Evolutionary conservation across 495 filamentous ascomycete genomes (phyloP).

Genomic region (Penicillium egyptiacum): DNA sequence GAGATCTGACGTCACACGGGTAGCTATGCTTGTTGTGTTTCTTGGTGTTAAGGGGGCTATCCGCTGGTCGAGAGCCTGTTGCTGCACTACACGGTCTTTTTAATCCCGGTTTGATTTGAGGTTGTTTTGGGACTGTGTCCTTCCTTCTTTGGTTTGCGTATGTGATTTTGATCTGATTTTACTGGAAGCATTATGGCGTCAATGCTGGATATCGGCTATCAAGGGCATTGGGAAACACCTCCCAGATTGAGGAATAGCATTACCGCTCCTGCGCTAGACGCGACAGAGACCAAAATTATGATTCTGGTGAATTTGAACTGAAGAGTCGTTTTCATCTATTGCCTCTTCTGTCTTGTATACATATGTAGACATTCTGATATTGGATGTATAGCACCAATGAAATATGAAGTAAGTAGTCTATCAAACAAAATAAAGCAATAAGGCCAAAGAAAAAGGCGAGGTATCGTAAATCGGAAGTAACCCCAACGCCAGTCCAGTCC

Average conservation of each 20-base stretch:
- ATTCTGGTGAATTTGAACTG: not conserved
- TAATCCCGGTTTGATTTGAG: no score
- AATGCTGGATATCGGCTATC: not conserved
- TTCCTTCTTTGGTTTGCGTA: not conserved
- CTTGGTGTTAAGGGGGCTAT: not conserved
- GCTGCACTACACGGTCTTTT: not conserved
- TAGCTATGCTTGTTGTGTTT: not conserved
- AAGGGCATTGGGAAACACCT: slow-evolving; percentile 1
- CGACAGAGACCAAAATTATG: slow-evolving; percentile 3
- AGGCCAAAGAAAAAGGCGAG: slow-evolving; percentile 1
- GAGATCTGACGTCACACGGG: slow-evolving; percentile 13
- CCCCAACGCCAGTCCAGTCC: slow-evolving; percentile 3
- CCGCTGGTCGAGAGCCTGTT: slow-evolving; percentile 9
- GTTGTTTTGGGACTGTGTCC: not conserved
- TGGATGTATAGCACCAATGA: slow-evolving; percentile 1
- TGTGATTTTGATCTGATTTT: slow-evolving; percentile 7
- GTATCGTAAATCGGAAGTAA: slow-evolving; percentile 13
- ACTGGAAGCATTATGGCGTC: slow-evolving; percentile 5
- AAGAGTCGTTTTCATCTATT: not conserved
- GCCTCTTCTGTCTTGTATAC: not conserved
- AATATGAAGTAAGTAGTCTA: slow-evolving; percentile 6
- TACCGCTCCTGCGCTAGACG: not conserved
- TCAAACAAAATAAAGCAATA: slow-evolving; percentile 4
- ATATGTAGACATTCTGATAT: not conserved
- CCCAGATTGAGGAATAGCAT: not conserved